Conservation (phyloP, 371 early-diverging fungal genomes). For the Mucor irregularis region DNA sequence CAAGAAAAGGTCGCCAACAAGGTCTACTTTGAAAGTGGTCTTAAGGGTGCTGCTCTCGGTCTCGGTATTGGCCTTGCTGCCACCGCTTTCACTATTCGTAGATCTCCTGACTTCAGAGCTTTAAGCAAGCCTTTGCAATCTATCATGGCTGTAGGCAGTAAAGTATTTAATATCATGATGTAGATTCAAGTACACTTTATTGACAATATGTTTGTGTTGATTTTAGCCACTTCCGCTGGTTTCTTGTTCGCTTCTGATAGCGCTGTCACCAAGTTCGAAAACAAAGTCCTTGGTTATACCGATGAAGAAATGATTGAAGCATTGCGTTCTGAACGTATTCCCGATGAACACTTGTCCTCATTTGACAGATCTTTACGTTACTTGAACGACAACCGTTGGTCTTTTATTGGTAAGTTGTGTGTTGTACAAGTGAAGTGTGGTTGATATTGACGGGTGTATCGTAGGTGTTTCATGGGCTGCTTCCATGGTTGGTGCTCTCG, state of each 20-base stretch:
- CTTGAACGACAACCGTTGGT: slow-evolving; percentile 53
- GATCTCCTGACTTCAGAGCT: slow-evolving; percentile 45
- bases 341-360: slow-evolving; percentile 17
- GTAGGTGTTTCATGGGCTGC: slow-evolving; percentile 69
- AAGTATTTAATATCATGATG: not conserved
- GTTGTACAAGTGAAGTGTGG: not conserved
- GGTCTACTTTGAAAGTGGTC: slow-evolving; percentile 31
- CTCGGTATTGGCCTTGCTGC: slow-evolving; percentile 44
- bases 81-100: slow-evolving; percentile 31
- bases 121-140: slow-evolving; percentile 43
- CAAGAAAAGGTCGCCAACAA: slow-evolving; percentile 34
- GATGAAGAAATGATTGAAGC: slow-evolving; percentile 38
- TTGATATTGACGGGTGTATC: not conserved
- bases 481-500: slow-evolving; percentile 68
- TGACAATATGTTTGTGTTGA: not conserved
- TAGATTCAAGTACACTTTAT: not conserved
- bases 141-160: slow-evolving; percentile 44
- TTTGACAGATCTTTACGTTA: slow-evolving; percentile 34
- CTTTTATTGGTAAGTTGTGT: slow-evolving; percentile 47
- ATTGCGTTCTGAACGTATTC: slow-evolving; percentile 7
- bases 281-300: slow-evolving; percentile 40
- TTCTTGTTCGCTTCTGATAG: slow-evolving; percentile 47
- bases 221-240: slow-evolving; percentile 46
- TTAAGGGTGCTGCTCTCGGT: slow-evolving; percentile 48
- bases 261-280: slow-evolving; percentile 41